phyloP scores from a whole-genome alignment of 495 filamentous ascomycete species.

The Neurospora tetrasperma region DNA sequence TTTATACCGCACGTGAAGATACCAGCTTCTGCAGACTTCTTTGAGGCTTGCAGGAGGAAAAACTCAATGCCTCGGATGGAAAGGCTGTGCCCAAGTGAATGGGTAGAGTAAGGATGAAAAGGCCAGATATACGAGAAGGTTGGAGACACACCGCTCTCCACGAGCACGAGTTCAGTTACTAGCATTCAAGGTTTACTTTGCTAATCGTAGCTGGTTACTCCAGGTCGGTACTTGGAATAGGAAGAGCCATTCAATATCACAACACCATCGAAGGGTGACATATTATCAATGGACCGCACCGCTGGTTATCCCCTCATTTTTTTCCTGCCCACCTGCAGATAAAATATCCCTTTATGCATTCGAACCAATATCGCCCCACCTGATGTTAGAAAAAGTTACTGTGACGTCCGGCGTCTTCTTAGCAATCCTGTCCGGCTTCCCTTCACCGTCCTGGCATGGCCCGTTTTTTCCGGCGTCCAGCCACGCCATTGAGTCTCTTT shows the following conservation, averaged over 20 bases:
- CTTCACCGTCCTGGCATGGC: conserved; percentile 47
- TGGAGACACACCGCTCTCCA: neutral
- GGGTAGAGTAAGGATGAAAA: neutral
- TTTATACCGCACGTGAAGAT: neutral
- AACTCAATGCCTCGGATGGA: neutral
- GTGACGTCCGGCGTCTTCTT: conserved; percentile 34
- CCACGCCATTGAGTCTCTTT: conserved; percentile 52
- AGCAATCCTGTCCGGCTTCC: conserved; percentile 40
- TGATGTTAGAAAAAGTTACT: conserved; percentile 53
- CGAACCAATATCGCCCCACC: conserved; percentile 52
- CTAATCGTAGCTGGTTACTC: neutral
- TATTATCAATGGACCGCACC: neutral
- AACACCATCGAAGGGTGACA: neutral
- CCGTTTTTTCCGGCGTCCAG: conserved; percentile 46
- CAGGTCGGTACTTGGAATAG: neutral
- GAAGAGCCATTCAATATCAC: neutral
- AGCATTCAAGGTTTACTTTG: neutral
- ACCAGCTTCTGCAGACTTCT: neutral
- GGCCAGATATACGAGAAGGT: neutral
- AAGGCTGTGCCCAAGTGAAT: neutral
- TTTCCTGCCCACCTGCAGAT: neutral
- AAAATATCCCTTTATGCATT: conserved; percentile 16
- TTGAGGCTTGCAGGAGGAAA: neutral
- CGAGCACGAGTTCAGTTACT: neutral
- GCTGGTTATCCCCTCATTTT: neutral